These are phyloP conservation scores for Emergomyces africanus DNA, from an alignment of 2,329 filamentous ascomycete species.

Conservation along the genomic window DNA sequence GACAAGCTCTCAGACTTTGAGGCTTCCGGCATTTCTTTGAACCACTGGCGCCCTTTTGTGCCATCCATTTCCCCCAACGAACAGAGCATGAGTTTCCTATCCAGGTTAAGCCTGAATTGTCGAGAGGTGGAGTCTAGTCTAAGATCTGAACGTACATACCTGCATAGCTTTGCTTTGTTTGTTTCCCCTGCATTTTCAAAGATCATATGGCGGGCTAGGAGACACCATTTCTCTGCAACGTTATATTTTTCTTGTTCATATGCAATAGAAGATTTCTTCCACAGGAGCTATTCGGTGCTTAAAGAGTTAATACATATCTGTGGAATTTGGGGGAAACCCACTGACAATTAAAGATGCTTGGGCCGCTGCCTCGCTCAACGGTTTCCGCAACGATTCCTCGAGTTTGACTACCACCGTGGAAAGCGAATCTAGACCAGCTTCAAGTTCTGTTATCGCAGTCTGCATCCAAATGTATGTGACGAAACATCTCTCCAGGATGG, in stretches of 20 bases:
- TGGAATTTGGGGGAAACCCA: constrained; percentile 1
- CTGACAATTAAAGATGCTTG: constrained; percentile 34
- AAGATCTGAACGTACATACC: constrained; percentile 31
- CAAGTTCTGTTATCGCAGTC: constrained; percentile 33
- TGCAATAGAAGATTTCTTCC: constrained; percentile 59
- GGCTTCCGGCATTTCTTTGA: constrained; percentile 46
- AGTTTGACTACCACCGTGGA: constrained; percentile 20
- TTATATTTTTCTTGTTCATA: constrained; percentile 42
- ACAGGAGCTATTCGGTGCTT: constrained; percentile 49
- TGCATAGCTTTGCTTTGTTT: constrained; percentile 56
- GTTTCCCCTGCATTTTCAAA: constrained; percentile 53
- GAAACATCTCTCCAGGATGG: constrained; percentile 57
- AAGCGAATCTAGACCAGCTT: constrained; percentile 23
- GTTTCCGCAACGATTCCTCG: constrained; percentile 30
- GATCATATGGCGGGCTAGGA: constrained; percentile 50
- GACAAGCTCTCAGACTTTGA: constrained; percentile 52
- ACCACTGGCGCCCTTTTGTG: constrained; percentile 41
- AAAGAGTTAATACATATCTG: constrained; percentile 2
- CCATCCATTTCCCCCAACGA: constrained; percentile 48
- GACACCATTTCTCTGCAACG: constrained; percentile 57
- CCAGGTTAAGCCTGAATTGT: constrained; percentile 5
- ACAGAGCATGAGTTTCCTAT: constrained; percentile 61
- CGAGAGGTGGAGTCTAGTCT: background rate
- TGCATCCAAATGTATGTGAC: constrained; percentile 57
- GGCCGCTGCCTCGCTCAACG: constrained; percentile 48